These are phyloP conservation scores for Lagenidium giganteum DNA, from an alignment of 352 stramenopile genomes.

Conservation along the genomic window DNA sequence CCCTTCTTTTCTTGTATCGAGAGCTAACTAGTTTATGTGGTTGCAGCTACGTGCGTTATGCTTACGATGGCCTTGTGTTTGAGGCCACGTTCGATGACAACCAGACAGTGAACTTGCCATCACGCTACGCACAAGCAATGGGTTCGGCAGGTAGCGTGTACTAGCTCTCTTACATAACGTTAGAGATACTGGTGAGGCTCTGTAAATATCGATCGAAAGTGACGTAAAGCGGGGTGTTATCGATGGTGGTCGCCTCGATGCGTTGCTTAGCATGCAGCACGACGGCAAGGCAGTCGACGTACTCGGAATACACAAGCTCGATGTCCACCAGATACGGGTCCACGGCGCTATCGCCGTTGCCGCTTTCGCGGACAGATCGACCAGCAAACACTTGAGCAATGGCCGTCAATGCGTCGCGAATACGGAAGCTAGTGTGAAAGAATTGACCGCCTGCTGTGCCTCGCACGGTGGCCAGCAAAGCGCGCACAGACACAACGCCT, in stretches of 20 bases:
- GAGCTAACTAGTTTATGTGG: neutral
- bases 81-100: constrained; percentile 79
- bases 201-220: neutral
- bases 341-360: constrained; percentile 7
- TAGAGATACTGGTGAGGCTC: neutral
- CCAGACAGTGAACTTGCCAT: constrained; percentile 66
- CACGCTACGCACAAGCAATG: constrained; percentile 67
- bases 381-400: too few species aligned
- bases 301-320: constrained; percentile 51
- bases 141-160: constrained; percentile 56
- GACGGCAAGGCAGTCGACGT: constrained; percentile 43
- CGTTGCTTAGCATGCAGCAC: constrained; percentile 44
- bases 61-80: constrained; percentile 65
- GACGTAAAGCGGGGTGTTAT: too few species aligned
- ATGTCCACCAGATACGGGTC: constrained; percentile 50
- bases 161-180: constrained; percentile 20
- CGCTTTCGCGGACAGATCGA: too few species aligned
- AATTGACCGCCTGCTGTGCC: too few species aligned
- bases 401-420: neutral
- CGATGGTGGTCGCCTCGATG: too few species aligned
- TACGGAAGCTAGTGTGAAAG: too few species aligned
- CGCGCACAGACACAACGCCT: too few species aligned
- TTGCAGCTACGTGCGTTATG: constrained; percentile 72
- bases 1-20: neutral
- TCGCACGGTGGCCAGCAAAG: too few species aligned